These are phyloP conservation scores for Podaxis carcinomalis DNA, from an alignment of 768 basidiomycete genomes.

Conservation along the genomic window DNA sequence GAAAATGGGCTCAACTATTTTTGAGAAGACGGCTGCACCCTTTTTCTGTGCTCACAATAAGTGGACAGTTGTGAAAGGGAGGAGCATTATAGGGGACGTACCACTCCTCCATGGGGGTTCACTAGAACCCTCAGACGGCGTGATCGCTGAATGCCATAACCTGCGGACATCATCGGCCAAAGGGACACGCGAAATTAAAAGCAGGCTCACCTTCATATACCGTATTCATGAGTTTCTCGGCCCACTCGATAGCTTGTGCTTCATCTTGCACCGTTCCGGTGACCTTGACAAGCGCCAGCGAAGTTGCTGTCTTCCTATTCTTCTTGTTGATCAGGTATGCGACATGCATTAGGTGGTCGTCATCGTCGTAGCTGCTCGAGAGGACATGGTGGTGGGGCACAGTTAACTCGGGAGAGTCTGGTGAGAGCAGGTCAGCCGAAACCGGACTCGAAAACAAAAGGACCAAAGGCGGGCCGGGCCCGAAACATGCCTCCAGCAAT, in stretches of 20 bases:
- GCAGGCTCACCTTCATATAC: conserved; percentile 57
- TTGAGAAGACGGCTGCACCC: conserved; percentile 46
- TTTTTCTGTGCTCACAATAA: conserved; percentile 46
- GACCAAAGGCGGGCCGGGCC: neutral
- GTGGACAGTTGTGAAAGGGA: conserved; percentile 2
- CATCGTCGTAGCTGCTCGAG: conserved; percentile 36
- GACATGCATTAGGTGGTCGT: conserved; percentile 35
- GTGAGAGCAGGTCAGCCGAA: neutral
- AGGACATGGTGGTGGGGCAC: conserved; percentile 48
- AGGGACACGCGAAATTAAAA: neutral
- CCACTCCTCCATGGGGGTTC: conserved; percentile 79
- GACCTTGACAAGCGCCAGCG: conserved; percentile 42
- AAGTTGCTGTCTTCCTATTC: conserved; percentile 33
- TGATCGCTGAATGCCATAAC: conserved; percentile 47
- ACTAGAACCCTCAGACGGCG: conserved; percentile 65
- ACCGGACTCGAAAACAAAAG: neutral
- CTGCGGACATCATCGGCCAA: conserved; percentile 13
- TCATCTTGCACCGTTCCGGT: conserved; percentile 21
- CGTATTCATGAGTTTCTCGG: conserved; percentile 43
- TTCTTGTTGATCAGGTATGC: conserved; percentile 44
- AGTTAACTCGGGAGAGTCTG: neutral
- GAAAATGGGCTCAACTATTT: conserved; percentile 68
- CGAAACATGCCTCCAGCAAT: conserved; percentile 7
- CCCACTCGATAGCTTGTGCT: conserved; percentile 46
- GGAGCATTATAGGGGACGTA: conserved; percentile 28